Evolutionary conservation across 2,329 filamentous ascomycete species (phyloP), one percentile per base, ranked within the genome.

Genomic region (Exophiala dermatitidis): DNA sequence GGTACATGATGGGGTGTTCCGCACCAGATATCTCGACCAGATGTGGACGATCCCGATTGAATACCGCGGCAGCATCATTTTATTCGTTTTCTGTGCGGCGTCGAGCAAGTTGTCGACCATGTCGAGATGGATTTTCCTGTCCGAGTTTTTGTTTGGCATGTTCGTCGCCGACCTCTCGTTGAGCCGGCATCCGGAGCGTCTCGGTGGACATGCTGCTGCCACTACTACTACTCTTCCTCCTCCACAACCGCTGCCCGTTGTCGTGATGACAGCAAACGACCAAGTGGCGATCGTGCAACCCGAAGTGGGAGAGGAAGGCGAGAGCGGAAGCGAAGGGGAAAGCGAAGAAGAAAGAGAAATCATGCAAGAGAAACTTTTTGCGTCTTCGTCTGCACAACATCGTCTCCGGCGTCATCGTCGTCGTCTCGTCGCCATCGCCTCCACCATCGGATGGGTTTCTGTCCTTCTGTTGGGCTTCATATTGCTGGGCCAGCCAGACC

Each of bases 11-110:
- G 69, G 69, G 52, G 52, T 57, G 64, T 52, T 58, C 33, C 34
- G 29, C 19, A 43, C 49, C 4, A 19, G 68, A 50, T 74, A 74
- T 61, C 72, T 72, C 42, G 69, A 69, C n/a, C 70, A 74, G 48
- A 64, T 75, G 3, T 75, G 73, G 72, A 73, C 71, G 3, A 73
- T 74, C 19, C 71, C 72, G 0, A 67, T 73, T n/a, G 72, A 74
- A 57, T 70, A 73, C 45, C 70, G 71, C 44, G 69, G 71, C 51
- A 74, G 71, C 1, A 67, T 74, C 10, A 65, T 71, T n/a, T 66
- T 74, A 1, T 73, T 72, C 53, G 53, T 72, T 38, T 46, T 50
- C 31, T 26, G 9, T 34, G 40, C 43, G 4, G 45, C 54, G n/a
- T 42, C 46, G 3, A 41, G 47, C 26, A 53, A 52, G 34, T 28